Evolutionary conservation across 768 basidiomycete genomes (phyloP), one percentile per base, ranked within the genome.

Genomic region (Rhizopogon salebrosus): DNA sequence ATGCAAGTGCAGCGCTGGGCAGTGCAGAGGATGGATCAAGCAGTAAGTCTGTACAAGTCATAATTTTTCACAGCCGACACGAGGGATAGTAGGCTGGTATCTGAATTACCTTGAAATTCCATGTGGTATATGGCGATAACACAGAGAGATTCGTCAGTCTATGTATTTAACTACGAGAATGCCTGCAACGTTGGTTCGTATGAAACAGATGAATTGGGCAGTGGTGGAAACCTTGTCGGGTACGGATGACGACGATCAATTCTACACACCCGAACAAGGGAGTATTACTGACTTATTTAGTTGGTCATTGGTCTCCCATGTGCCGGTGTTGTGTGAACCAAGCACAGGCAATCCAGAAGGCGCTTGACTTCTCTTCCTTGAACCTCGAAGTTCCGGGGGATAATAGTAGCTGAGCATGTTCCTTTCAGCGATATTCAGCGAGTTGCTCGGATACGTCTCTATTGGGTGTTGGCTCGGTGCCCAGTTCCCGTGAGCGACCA

Each of bases 401-500:
- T n/a, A 24, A 8, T 10, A 42, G 26, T n/a, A 11, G n/a, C 2
- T 49, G 54, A 60, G 62, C 57, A 61, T 65, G 63, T 41, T 60
- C 26, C 35, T 62, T 54, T 53, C 62, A 29, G 26, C 51, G 24
- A 57, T 60, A 3, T 53, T 83, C 60, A 89, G 87, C 71, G 82
- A 87, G 53, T 49, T 83, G 39, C 64, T 89, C 38, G 91, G 90
- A 9, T 85, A 85, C 58, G 62, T 73, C 3, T 92, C 88, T 22
- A 88, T 93, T 57, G 72, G 63, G 22, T 89, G 80, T 67, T 94
- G 92, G 92, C 69, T 95, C 3, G 81, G 88, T 10, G 92, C 92
- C 2, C 92, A 94, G 66, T 84, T 92, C 61, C 92, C 92, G 87
- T 92, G 67, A 75, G 89, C 81, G 1, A 26, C 49, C 43, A 53